A percentile compares a stretch with the other conserved stretches of the same genome.
Evolutionary conservation across 2,329 filamentous ascomycete genomes (phyloP).

Genomic region (Colletotrichum sp.): DNA sequence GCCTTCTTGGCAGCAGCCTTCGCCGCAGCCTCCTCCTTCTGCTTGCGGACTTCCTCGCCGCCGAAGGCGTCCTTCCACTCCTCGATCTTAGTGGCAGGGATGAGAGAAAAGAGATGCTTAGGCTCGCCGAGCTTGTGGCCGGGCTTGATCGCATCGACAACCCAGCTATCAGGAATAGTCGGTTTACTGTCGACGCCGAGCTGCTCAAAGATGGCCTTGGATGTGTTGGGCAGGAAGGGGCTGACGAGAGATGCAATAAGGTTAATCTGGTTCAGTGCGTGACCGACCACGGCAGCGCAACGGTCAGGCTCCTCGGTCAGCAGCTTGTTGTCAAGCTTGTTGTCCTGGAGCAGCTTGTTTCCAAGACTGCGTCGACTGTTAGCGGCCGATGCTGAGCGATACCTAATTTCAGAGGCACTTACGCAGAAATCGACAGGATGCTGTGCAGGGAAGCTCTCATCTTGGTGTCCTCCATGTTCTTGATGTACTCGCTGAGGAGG

Average conservation of each 20-base stretch:
- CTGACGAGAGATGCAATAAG: slow-evolving; percentile 79
- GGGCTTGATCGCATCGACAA: slow-evolving; percentile 63
- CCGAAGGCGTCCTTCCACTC: slow-evolving; percentile 84
- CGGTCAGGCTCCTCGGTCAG: slow-evolving; percentile 59
- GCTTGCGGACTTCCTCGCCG: slow-evolving; percentile 68
- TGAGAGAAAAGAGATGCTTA: slow-evolving; percentile 80
- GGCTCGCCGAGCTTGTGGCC: slow-evolving; percentile 85
- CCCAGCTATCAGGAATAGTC: slow-evolving; percentile 72
- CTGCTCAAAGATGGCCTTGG: slow-evolving; percentile 77
- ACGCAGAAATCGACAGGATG: slow-evolving; percentile 69
- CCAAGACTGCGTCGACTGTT: slow-evolving; percentile 35
- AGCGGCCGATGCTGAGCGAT: background rate
- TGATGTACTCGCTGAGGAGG: slow-evolving; percentile 69
- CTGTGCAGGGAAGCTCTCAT: slow-evolving; percentile 70
- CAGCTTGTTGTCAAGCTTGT: slow-evolving; percentile 59
- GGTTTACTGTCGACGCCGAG: slow-evolving; percentile 62
- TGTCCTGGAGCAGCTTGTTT: slow-evolving; percentile 57
- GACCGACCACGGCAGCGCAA: slow-evolving; percentile 67
- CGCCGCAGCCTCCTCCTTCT: slow-evolving; percentile 64
- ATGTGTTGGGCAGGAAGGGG: slow-evolving; percentile 86
- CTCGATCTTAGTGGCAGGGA: slow-evolving; percentile 80
- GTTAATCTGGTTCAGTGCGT: slow-evolving; percentile 84
- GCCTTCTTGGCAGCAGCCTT: slow-evolving; percentile 58
- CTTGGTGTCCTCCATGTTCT: slow-evolving; percentile 73
- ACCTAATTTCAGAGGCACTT: background rate